These are phyloP conservation scores for Beta vulgaris DNA, from an alignment of 148 eudicot genomes.

Conservation along the genomic window DNA sequence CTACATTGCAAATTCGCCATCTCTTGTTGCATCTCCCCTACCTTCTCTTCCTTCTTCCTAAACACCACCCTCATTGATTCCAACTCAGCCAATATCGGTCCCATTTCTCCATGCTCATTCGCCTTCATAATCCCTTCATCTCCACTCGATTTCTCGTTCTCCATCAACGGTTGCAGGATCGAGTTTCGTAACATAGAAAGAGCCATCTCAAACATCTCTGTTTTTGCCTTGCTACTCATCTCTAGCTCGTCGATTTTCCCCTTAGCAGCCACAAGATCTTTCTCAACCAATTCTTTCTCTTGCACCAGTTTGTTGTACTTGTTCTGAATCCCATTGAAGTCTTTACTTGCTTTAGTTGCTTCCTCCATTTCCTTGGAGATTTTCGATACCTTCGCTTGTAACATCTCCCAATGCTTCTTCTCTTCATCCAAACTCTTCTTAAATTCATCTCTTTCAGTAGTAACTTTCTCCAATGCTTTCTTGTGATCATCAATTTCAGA, in stretches of 20 bases:
- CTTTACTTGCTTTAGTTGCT: conserved; percentile 27
- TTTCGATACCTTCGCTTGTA: conserved; percentile 37
- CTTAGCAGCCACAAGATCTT: conserved; percentile 22
- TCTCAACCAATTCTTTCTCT: conserved; percentile 39
- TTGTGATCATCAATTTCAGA: conserved; percentile 33
- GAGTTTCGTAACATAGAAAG: conserved; percentile 46
- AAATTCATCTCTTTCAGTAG: conserved; percentile 47
- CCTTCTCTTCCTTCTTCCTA: conserved; percentile 41
- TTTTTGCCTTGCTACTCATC: conserved; percentile 34
- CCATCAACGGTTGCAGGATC: conserved; percentile 23
- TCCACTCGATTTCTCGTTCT: conserved; percentile 18
- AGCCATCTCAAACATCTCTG: conserved; percentile 33
- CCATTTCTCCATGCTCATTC: conserved; percentile 36
- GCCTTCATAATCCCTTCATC: background rate
- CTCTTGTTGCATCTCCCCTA: conserved; percentile 55
- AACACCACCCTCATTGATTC: conserved; percentile 54
- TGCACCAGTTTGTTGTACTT: conserved; percentile 27
- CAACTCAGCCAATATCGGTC: conserved; percentile 41
- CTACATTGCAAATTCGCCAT: conserved; percentile 43
- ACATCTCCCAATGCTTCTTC: conserved; percentile 34
- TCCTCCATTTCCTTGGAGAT: conserved; percentile 45
- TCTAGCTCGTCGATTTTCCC: conserved; percentile 33
- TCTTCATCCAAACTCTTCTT: conserved; percentile 41
- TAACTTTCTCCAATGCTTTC: conserved; percentile 31
- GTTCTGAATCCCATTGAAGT: conserved; percentile 41